Evolutionary conservation across 2,329 filamentous ascomycete species (phyloP), one percentile per base, ranked within the genome.

Genomic region (Trichoderma lentiforme): DNA sequence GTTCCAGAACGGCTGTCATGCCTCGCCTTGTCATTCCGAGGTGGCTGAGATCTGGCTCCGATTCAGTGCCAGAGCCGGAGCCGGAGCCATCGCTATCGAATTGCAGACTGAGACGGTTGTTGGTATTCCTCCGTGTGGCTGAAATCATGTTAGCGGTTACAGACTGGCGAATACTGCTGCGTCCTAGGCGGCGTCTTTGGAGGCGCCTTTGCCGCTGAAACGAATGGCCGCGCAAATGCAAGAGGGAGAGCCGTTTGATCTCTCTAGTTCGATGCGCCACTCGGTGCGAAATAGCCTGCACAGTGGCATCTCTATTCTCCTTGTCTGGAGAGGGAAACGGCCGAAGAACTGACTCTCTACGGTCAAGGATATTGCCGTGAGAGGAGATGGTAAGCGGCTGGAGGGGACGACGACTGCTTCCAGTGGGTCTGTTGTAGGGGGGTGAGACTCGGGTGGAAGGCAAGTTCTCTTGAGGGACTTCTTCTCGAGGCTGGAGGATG

Each of bases 1-100:
- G 78, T 53, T 77, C 76, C 51, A 76, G 53, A 26, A 60, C 70
- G 60, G 68, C 70, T 36, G 71, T 72, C 64, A 69, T 64, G 21
- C 77, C 78, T 30, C 76, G 76, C 66, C 80, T 78, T 47, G 77
- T 76, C 77, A 80, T 80, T 58, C 78, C 80, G 15, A 83, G 76
- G n/a, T 81, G 74, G 57, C 81, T 83, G 26, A 80, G 73, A 66
- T 83, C 81, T 39, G 80, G 80, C 71, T 83, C 81, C 5, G 81
- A 82, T 73, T 76, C 77, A 1, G 80, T 81, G 61, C 81, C 83
- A 26, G 80, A 73, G 58, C 82, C 81, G 28, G 80, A 81, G 72
- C 76, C 77, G 1, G 80, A 82, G 26, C 79, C 80, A 66, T 82
- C 81, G 6, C 79, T 81, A 18, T 80, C 79, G 6, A 78, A 73